Conservation (phyloP, 2,329 filamentous ascomycete genomes). For the Drechslera avenae region DNA sequence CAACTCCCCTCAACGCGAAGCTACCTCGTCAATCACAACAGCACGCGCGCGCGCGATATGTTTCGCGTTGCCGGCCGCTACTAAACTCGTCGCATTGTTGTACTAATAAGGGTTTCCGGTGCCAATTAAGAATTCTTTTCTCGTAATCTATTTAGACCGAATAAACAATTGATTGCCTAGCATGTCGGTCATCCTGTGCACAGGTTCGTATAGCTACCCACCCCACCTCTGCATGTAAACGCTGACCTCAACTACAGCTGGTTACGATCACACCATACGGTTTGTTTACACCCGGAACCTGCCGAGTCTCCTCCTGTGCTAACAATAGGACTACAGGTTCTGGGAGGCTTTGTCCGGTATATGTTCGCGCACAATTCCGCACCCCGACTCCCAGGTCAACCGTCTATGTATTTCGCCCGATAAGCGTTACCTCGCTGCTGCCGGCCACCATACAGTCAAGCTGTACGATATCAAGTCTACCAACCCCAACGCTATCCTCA, state of each 20-base stretch:
- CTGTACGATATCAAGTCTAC: conserved; percentile 98
- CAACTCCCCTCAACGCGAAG: conserved; percentile 10
- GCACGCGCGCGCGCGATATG: conserved; percentile 10
- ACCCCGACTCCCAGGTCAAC: conserved; percentile 98
- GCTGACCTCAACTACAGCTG: conserved; percentile 56
- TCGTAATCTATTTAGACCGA: not conserved
- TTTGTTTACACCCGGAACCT: conserved; percentile 46
- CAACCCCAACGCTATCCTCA: conserved; percentile 91
- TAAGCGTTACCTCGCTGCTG: conserved; percentile 89
- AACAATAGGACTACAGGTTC: conserved; percentile 64
- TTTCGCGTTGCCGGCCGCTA: not conserved
- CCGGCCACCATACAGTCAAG: conserved; percentile 84
- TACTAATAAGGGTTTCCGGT: not conserved
- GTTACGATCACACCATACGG: conserved; percentile 78
- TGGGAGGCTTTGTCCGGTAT: conserved; percentile 99
- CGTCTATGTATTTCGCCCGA: conserved; percentile 97
- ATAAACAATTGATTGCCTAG: not conserved
- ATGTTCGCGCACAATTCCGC: conserved; percentile 96
- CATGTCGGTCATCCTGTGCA: conserved; percentile 72
- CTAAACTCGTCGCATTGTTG: conserved; percentile 6
- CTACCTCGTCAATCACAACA: conserved; percentile 8
- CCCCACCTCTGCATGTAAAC: conserved; percentile 9
- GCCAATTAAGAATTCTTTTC: not conserved
- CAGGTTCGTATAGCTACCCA: conserved; percentile 55
- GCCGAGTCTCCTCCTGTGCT: conserved; percentile 8